A percentile compares a stretch with the other conserved stretches of the same genome.
Conservation (phyloP, 257 asterid species). For the Cordia subcordata region DNA sequence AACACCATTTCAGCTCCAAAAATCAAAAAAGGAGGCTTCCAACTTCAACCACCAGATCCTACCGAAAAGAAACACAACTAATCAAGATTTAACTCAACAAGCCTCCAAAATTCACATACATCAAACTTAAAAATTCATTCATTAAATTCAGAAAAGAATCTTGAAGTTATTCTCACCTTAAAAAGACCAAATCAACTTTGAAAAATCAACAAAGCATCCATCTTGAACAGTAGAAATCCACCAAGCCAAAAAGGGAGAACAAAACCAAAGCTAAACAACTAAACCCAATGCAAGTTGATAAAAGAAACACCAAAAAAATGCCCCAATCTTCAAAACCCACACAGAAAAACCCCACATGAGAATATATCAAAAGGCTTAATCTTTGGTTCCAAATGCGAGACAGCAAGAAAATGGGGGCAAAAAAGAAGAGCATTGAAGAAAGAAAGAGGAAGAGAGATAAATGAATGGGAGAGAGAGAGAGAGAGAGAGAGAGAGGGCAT, state of each 20-base stretch:
- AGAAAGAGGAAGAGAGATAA: conserved; percentile 21
- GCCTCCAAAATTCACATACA: neutral
- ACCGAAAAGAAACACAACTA: neutral
- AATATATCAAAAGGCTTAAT: neutral
- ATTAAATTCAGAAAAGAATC: neutral
- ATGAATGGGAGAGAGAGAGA: conserved; percentile 24
- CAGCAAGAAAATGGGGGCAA: conserved; percentile 40
- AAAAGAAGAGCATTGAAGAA: conserved; percentile 21
- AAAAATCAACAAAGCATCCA: neutral
- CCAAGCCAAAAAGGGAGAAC: neutral
- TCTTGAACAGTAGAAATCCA: neutral
- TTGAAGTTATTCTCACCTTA: neutral
- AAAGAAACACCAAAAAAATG: neutral
- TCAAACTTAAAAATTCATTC: neutral
- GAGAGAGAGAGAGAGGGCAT: conserved; percentile 28
- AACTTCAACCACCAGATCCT: conserved; percentile 3
- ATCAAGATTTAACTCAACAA: neutral
- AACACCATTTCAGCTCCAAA: neutral
- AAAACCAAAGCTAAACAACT: neutral
- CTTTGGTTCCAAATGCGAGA: conserved; percentile 4
- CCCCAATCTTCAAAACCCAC: no score
- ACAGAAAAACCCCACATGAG: neutral
- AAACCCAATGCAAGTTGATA: neutral
- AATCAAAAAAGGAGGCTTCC: neutral
- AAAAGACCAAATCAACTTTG: neutral